Evolutionary conservation across 257 asterid genomes (phyloP), one percentile per base, ranked within the genome.

Genomic region (Fraxinus cuspidata): DNA sequence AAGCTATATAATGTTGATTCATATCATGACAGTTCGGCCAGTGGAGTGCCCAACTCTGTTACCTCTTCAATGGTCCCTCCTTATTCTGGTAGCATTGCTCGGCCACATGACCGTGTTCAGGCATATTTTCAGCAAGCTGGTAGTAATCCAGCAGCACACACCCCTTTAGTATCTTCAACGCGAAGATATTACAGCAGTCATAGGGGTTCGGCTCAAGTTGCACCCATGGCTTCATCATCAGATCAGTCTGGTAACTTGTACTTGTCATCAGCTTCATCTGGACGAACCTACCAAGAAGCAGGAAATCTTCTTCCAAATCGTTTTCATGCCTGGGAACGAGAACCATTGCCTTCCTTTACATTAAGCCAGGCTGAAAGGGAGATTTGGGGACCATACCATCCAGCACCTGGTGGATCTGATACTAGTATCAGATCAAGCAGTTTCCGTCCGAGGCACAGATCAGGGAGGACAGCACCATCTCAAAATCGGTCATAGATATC

Each of bases 101-200:
- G 94, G 78, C 74, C 87, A 16, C 94, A 89, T n/a, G 91, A 87
- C 60, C 90, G 89, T 23, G 87, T 81, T 69, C 94, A 89, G 81
- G 87, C 92, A 28, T 89, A 89, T 81, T 89, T 83, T 81, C 94
- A 87, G 82, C 96, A 86, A 72, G 82, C 94, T 21, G 82, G 83
- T 82, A 85, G 66, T 73, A 73, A 84, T 60, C 83, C 89, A 34
- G 63, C 88, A 9, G 78, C 86, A 31, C 90, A 88, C 21, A 44
- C 85, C 27, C 87, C 91, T 13, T 71, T 79, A 23, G 47, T 71
- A 15, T 74, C 89, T 64, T 77, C 81, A 8, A 73, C 85, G 6
- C 77, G 90, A 44, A 83, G 96, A 82, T 78, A 89, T 51, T 15
- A 51, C 51, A 80, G 80, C 81, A 76, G 80, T 77, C 83, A 85